Conservation (phyloP, 2,329 filamentous ascomycete genomes). For the Chaetomiaceae sp. region DNA sequence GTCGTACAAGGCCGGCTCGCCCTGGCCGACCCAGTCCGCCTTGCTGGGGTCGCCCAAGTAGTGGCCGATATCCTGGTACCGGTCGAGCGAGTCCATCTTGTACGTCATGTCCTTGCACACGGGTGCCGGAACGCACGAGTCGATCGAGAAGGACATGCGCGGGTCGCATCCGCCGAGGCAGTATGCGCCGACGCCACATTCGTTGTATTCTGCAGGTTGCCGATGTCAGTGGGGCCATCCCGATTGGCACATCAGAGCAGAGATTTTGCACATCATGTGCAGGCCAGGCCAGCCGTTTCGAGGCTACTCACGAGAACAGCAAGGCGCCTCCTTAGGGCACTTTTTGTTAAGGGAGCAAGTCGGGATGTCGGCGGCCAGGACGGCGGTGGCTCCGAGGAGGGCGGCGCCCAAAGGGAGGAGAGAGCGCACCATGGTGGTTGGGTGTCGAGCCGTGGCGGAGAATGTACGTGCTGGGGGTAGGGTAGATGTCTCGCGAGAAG, state of each 20-base stretch:
- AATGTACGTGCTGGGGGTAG: not conserved
- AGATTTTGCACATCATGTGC: not conserved
- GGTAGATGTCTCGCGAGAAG: not conserved
- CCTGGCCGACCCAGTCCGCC: slow-evolving; percentile 85
- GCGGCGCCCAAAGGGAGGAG: slow-evolving; percentile 35
- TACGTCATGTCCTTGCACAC: slow-evolving; percentile 72
- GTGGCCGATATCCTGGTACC: slow-evolving; percentile 65
- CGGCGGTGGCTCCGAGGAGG: slow-evolving; percentile 36
- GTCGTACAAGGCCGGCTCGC: slow-evolving; percentile 63
- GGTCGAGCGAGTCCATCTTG: slow-evolving; percentile 67
- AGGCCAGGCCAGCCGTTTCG: not conserved
- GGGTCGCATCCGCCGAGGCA: slow-evolving; percentile 95
- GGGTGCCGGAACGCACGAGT: slow-evolving; percentile 80
- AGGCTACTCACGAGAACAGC: slow-evolving; percentile 67
- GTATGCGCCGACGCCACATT: slow-evolving; percentile 90
- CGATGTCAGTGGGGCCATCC: slow-evolving; percentile 17
- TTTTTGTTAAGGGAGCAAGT: slow-evolving; percentile 48
- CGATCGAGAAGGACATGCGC: slow-evolving; percentile 72
- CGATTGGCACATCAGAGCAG: no score
- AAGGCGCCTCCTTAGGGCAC: slow-evolving; percentile 69
- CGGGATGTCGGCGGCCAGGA: slow-evolving; percentile 32
- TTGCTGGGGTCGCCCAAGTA: slow-evolving; percentile 80
- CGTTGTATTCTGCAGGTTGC: slow-evolving; percentile 67
- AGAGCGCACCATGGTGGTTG: slow-evolving; percentile 24
- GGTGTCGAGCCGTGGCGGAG: not conserved